Percentiles rank a stretch among this genome's conserved stretches.
These are phyloP conservation scores for Pseudogymnoascus sp. DNA, from an alignment of 2,329 filamentous ascomycete species.

Conservation along the genomic window DNA sequence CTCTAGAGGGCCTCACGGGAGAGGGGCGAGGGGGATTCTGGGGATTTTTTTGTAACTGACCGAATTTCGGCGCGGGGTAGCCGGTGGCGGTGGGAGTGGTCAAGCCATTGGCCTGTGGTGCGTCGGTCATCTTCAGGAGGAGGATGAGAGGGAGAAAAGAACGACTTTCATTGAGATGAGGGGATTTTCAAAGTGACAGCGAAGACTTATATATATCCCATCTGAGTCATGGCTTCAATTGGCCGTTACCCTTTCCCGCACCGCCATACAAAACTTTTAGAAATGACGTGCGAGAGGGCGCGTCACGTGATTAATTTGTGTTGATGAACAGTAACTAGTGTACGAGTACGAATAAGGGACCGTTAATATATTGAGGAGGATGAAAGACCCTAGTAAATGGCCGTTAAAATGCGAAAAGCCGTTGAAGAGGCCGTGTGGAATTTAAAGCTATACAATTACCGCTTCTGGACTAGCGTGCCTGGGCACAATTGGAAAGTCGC, in stretches of 20 bases:
- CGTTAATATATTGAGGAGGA: background rate
- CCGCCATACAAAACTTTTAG: constrained; percentile 7
- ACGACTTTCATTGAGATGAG: background rate
- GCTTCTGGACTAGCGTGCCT: background rate
- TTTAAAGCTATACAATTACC: background rate
- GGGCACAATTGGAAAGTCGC: constrained; percentile 2
- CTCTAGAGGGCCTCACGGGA: constrained; percentile 21
- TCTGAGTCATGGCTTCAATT: background rate
- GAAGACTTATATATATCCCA: background rate
- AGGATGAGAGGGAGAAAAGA: background rate
- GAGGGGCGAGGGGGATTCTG: background rate
- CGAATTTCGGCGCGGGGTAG: constrained; percentile 14
- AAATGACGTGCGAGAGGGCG: constrained; percentile 1
- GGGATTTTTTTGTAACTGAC: constrained; percentile 19
- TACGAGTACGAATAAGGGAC: background rate
- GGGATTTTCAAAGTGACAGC: background rate
- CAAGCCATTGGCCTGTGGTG: constrained; percentile 1
- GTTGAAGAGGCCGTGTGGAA: background rate
- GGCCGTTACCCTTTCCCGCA: background rate
- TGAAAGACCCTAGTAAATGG: background rate
- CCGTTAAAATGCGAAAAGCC: background rate
- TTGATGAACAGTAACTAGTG: background rate
- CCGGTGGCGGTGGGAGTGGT: background rate
- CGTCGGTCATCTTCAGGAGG: constrained; percentile 2
- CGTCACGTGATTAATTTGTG: background rate